These are phyloP conservation scores for Melampsora larici-populina DNA, from an alignment of 1,284 basidiomycete genomes.

Conservation along the genomic window DNA sequence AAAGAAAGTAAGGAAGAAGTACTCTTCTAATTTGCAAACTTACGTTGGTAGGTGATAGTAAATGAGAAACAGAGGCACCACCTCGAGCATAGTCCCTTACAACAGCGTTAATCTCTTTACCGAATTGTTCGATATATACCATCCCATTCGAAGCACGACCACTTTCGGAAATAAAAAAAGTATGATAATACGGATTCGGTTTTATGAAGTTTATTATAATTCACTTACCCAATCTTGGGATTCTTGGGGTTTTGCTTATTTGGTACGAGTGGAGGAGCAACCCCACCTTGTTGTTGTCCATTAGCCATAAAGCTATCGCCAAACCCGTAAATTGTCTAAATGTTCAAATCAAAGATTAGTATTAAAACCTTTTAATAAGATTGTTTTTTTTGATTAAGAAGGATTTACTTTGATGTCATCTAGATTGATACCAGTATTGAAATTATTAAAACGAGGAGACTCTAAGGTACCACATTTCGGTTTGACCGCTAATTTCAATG, in stretches of 20 bases:
- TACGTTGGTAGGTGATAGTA: conserved; percentile 7
- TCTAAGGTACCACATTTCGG: conserved; percentile 19
- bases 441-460: conserved; percentile 13
- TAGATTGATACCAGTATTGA: conserved; percentile 17
- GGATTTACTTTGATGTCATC: conserved; percentile 9
- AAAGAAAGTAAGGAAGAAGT: background rate
- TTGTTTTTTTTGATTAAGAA: background rate
- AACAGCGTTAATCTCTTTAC: background rate
- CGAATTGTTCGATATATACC: conserved; percentile 14
- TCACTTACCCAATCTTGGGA: background rate
- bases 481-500: conserved; percentile 14
- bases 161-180: background rate
- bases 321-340: conserved; percentile 23
- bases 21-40: background rate
- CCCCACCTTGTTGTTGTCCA: conserved; percentile 1
- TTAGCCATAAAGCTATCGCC: conserved; percentile 24
- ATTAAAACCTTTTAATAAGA: background rate
- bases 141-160: conserved; percentile 22
- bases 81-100: conserved; percentile 22
- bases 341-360: background rate
- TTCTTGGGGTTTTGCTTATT: background rate
- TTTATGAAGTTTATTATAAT: background rate
- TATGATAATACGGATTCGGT: no score
- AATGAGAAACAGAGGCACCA: conserved; percentile 16
- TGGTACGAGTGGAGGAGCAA: background rate